These are phyloP conservation scores for Ustilago curta DNA, from an alignment of 1,284 basidiomycete genomes.

Conservation along the genomic window DNA sequence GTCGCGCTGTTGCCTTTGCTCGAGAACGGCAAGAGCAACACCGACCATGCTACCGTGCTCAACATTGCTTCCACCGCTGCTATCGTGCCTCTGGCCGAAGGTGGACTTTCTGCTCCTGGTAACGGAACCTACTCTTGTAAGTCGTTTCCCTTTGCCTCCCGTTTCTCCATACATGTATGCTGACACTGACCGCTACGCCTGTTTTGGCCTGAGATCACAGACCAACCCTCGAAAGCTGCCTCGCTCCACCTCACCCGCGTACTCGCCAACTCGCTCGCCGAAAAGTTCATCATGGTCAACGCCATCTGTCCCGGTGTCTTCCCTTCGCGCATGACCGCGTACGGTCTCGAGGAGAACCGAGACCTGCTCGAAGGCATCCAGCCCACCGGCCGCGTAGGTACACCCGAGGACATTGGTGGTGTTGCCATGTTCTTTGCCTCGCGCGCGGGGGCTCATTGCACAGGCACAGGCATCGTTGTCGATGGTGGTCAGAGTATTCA, in stretches of 20 bases:
- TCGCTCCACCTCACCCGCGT: slow-evolving; percentile 84
- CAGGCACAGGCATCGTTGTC: slow-evolving; percentile 76
- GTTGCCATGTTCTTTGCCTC: slow-evolving; percentile 80
- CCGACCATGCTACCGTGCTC: slow-evolving; percentile 76
- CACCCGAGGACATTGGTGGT: slow-evolving; percentile 80
- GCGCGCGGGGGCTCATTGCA: slow-evolving; percentile 79
- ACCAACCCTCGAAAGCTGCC: slow-evolving; percentile 76
- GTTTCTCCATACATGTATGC: background rate
- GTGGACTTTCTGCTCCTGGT: slow-evolving; percentile 74
- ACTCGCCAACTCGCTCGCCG: slow-evolving; percentile 78
- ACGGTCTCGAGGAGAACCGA: slow-evolving; percentile 74
- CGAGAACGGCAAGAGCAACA: slow-evolving; percentile 60
- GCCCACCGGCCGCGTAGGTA: slow-evolving; percentile 74
- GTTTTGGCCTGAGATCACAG: slow-evolving; percentile 10
- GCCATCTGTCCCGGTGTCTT: slow-evolving; percentile 84
- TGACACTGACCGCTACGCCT: background rate
- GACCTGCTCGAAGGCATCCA: slow-evolving; percentile 63
- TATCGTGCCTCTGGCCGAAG: slow-evolving; percentile 74
- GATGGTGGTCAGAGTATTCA: slow-evolving; percentile 75
- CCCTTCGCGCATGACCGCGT: slow-evolving; percentile 88
- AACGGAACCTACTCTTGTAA: slow-evolving; percentile 84
- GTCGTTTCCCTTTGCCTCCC: slow-evolving; percentile 62
- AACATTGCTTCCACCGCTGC: slow-evolving; percentile 83
- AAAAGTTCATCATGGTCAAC: slow-evolving; percentile 75
- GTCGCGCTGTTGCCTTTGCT: slow-evolving; percentile 65